Evolutionary conservation across 192 early-diverging fungal species (phyloP), one percentile per base, ranked within the genome.

Genomic region (Spizellomyces sp.): DNA sequence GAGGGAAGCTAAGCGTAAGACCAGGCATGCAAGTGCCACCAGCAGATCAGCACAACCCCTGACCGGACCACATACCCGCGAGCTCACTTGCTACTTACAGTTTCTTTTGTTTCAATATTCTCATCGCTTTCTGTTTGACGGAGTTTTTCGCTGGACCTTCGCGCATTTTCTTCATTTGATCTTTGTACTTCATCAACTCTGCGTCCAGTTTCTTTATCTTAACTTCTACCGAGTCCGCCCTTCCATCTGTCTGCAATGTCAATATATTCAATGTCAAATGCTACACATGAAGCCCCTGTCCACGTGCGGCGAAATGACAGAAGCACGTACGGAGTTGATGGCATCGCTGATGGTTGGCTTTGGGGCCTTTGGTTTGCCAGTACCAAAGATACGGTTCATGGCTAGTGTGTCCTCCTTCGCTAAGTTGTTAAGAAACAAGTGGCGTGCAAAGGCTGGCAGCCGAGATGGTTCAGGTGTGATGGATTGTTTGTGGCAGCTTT

Each of bases 161-260:
- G 19, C 80, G 72, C 95, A 99, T 93, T 65, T 90, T 95, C 67
- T 84, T 87, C 94, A 99, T 93, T 74, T 98, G 95, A 56, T 98
- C 95, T 70, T 90, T 87, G 82, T 92, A 96, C 70, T 89, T 89
- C 12, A 91, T 83, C 45, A 99, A 84, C 76, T 98, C 95, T 45
- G 91, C 94, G 67, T 99, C 98, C 15, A 96, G 86, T 76, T 95
- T 94, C 58, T 88, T 90, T 64, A 99, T 95, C 78, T 98, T 98
- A 70, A 94, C 94, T 63, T 95, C 93, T 4, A 98, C 91, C 5
- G 90, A 86, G 71, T 92, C 91, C 15, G 89, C 90, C 58, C 98
- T 87, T 21, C 75, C 73, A 71, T 99, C 97, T 14, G 94, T 97
- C 88, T 95, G 65, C 52, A 69, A 48, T 43, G 21, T 15, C 65